Evolutionary conservation across 139 green algal genomes (phyloP), one percentile per base, ranked within the genome.

Genomic region (Picochlorum sp.): DNA sequence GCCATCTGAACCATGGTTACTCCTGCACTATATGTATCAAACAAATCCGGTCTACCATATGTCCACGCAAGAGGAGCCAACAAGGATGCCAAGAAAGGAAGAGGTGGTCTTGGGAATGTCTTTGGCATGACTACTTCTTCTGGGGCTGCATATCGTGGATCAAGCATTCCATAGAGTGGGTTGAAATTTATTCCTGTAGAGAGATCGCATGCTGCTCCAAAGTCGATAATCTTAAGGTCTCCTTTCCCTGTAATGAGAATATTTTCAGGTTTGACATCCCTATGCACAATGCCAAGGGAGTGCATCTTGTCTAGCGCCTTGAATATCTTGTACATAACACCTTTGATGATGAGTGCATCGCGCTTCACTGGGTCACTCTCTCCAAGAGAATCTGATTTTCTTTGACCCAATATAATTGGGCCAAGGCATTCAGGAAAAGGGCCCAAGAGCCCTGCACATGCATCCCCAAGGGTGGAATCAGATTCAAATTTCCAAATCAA

Each of bases 141-240:
- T n/a, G 89, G 89, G 2, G 89, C 59, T 30, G 49, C 49, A 82
- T 95, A 95, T 15, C 87, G 74, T 20, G 87, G 89, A 65, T 96
- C 90, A 68, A 96, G 72, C 84, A 96, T 92, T 58, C 90, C 90
- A 49, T 77, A 86, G 50, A 77, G 57, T 4, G 90, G 90, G 74
- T 92, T 94, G 80, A 95, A 95, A 73, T 96, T 95, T 71, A 96
- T 87, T 51, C 90, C 89, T 2, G 89, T 96, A 70, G 78, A 86
- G 66, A 96, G 73, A 69, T 96, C 90, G 58, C 85, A 89, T 0
- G 90, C 86, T 5, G 90, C 90, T 4, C 90, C 90, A 81, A 96
- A 95, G 65, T 96, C 90, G 13, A 96, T 95, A 66, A 96, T 76
- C 73, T 95, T 96, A 61, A 77, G 60, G 26, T 88, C 30, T 1